phyloP scores from a whole-genome alignment of 805 yeast genomes.

The Candida coleopterorum region DNA sequence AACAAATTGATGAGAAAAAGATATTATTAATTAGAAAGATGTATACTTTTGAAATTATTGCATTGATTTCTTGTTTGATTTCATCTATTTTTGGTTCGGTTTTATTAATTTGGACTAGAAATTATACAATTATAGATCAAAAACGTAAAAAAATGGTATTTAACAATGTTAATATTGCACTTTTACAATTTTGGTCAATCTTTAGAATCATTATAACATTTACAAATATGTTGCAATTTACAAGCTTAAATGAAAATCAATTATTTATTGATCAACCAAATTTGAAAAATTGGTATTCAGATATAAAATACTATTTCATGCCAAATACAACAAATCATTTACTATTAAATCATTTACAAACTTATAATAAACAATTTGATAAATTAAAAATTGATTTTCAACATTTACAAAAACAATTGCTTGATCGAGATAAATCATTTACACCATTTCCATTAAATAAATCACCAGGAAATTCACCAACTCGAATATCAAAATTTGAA shows the following conservation, averaged over 20 bases:
- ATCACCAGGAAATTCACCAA: conserved; percentile 5
- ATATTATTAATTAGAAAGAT: conserved; percentile 11
- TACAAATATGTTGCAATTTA: conserved; percentile 7
- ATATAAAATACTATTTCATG: conserved; percentile 7
- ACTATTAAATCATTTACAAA: conserved; percentile 6
- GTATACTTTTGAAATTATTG: conserved; percentile 15
- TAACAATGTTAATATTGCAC: conserved; percentile 30
- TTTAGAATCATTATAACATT: conserved; percentile 9
- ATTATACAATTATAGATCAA: conserved; percentile 21
- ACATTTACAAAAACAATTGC: conserved; percentile 3
- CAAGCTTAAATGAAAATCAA: conserved; percentile 6
- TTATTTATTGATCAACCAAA: conserved; percentile 1
- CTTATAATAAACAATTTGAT: conserved; percentile 5
- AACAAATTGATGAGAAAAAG: conserved; percentile 2
- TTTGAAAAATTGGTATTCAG: conserved; percentile 6
- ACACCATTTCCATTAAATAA: conserved; percentile 9
- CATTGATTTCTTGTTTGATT: conserved; percentile 21
- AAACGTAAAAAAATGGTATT: conserved; percentile 24
- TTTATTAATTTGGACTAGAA: conserved; percentile 25
- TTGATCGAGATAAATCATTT: conserved; percentile 1
- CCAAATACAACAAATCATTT: conserved; percentile 7
- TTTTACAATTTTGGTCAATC: conserved; percentile 21
- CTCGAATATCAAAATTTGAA: background rate
- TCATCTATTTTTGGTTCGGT: conserved; percentile 23
- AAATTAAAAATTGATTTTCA: conserved; percentile 6